Evolutionary conservation across 805 yeast species (phyloP).

Genomic region (Wickerhamiella domercqiae): DNA sequence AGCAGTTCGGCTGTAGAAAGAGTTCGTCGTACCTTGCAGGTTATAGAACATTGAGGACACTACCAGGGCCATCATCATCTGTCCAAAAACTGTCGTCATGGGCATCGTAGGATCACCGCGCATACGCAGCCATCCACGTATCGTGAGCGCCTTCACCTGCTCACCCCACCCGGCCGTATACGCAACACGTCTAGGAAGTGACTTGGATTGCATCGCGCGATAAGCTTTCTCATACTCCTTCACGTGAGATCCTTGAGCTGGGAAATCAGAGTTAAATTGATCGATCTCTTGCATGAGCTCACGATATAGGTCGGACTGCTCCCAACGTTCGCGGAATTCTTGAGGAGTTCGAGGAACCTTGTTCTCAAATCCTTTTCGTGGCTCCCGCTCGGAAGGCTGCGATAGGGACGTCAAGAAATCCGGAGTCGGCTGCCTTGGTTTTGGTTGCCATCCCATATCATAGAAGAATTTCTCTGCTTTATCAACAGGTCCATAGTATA

Average conservation of each 20-base stretch:
- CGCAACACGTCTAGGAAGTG: conserved; percentile 27
- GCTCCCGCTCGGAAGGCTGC: conserved; percentile 45
- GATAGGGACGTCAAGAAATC: conserved; percentile 58
- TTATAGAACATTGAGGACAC: conserved; percentile 48
- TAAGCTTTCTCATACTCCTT: conserved; percentile 26
- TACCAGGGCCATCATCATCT: conserved; percentile 41
- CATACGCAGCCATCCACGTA: conserved; percentile 41
- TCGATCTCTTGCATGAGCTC: conserved; percentile 33
- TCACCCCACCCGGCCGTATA: conserved; percentile 31
- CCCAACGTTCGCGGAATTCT: conserved; percentile 50
- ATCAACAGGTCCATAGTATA: conserved; percentile 45
- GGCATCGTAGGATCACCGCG: conserved; percentile 42
- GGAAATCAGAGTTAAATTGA: conserved; percentile 23
- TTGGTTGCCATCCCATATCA: conserved; percentile 50
- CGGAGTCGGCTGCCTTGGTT: conserved; percentile 52
- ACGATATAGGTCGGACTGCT: conserved; percentile 32
- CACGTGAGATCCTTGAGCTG: conserved; percentile 22
- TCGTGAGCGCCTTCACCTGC: conserved; percentile 36
- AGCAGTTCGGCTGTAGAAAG: conserved; percentile 54
- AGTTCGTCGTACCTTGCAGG: conserved; percentile 33
- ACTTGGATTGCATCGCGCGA: conserved; percentile 27
- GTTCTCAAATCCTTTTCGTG: conserved; percentile 33
- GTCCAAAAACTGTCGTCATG: conserved; percentile 32
- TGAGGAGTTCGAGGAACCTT: conserved; percentile 45
- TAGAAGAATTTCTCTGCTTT: conserved; percentile 44